phyloP scores from a whole-genome alignment of 2,329 filamentous ascomycete genomes.

The Penicillium decumbens region DNA sequence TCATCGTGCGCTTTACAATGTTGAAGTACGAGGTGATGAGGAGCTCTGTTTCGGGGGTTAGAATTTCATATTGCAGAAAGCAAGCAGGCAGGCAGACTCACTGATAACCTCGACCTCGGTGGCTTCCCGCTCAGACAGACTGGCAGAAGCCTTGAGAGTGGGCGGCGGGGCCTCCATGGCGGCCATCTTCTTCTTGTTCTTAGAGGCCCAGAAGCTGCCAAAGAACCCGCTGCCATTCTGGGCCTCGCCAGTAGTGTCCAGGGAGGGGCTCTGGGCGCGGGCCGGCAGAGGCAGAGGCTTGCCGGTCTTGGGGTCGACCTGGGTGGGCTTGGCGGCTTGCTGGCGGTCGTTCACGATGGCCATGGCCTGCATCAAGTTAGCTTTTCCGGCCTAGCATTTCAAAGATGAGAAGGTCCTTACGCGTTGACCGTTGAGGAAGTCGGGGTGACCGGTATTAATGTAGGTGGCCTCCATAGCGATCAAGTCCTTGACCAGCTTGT shows the following conservation, averaged over 20 bases:
- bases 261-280: constrained; percentile 70
- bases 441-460: constrained; percentile 96
- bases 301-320: constrained; percentile 97
- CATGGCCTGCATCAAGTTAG: constrained; percentile 64
- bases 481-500: constrained; percentile 90
- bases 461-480: constrained; percentile 96
- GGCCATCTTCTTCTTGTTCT: constrained; percentile 99
- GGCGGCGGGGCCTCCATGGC: constrained; percentile 95
- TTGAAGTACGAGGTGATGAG: constrained; percentile 97
- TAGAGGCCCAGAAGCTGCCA: constrained; percentile 95
- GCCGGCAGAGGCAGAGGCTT: constrained; percentile 85
- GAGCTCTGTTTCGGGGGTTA: constrained; percentile 59
- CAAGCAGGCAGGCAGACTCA: constrained; percentile 47
- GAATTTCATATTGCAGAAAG: background rate
- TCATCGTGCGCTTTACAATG: constrained; percentile 97
- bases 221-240: constrained; percentile 78
- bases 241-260: constrained; percentile 53
- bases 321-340: constrained; percentile 76
- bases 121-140: constrained; percentile 84
- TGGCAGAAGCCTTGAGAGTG: constrained; percentile 89
- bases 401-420: constrained; percentile 44
- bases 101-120: constrained; percentile 98
- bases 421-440: constrained; percentile 93
- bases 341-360: constrained; percentile 90
- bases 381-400: background rate